Evolutionary conservation across 2,329 filamentous ascomycete genomes (phyloP).

Genomic region (Epichloe sibirici): DNA sequence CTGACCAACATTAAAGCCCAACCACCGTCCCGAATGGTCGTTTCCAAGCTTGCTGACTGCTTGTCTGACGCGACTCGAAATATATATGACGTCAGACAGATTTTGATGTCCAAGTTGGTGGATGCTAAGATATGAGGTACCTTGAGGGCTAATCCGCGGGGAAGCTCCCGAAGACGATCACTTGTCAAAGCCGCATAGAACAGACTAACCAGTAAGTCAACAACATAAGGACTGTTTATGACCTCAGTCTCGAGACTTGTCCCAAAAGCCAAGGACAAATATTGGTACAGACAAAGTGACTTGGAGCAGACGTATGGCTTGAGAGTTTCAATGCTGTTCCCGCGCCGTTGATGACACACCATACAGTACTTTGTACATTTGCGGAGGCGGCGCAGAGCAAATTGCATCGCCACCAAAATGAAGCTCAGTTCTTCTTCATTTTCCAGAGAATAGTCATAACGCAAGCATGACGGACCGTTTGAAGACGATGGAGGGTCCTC

Average conservation of each 20-base stretch:
- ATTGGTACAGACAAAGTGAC: conserved; percentile 73
- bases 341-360: conserved; percentile 62
- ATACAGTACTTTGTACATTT: conserved; percentile 80
- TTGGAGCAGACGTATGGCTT: conserved; percentile 71
- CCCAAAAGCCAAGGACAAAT: conserved; percentile 75
- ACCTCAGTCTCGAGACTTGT: conserved; percentile 81
- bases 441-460: conserved; percentile 18
- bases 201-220: conserved; percentile 75
- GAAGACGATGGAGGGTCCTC: conserved; percentile 1
- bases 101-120: neutral
- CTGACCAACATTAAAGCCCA: neutral
- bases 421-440: conserved; percentile 31
- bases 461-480: conserved; percentile 10
- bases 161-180: conserved; percentile 30
- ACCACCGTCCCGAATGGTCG: neutral
- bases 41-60: neutral
- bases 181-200: conserved; percentile 50
- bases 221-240: conserved; percentile 62
- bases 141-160: conserved; percentile 28
- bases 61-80: neutral
- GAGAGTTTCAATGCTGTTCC: conserved; percentile 53
- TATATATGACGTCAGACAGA: neutral
- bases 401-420: conserved; percentile 56
- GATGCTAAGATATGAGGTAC: conserved; percentile 11
- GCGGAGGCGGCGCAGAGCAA: conserved; percentile 62